A percentile compares a stretch with the other conserved stretches of the same genome.
phyloP scores from a whole-genome alignment of 306 rosid genomes.

The Glycyrrhiza uralensis region DNA sequence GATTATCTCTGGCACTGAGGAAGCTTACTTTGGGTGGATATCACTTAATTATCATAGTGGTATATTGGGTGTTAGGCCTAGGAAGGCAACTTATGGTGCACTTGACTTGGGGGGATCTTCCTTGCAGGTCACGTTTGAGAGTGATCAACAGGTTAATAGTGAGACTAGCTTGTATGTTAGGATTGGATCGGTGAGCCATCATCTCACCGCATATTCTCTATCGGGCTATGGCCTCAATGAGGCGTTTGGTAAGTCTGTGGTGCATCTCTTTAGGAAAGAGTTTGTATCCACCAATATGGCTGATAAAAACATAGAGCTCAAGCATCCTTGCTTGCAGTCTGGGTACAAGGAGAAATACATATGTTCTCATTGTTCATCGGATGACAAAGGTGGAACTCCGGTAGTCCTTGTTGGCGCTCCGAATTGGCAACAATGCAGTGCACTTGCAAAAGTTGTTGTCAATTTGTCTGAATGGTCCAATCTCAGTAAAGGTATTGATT shows the following conservation, averaged over 20 bases:
- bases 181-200: slow-evolving; percentile 80
- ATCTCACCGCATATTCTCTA: slow-evolving; percentile 88
- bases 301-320: slow-evolving; percentile 47
- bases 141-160: slow-evolving; percentile 49
- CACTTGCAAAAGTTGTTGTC: slow-evolving; percentile 66
- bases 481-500: slow-evolving; percentile 57
- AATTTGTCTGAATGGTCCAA: slow-evolving; percentile 87
- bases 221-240: slow-evolving; percentile 84
- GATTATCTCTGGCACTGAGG: slow-evolving; percentile 79
- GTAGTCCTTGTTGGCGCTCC: slow-evolving; percentile 75
- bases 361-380: slow-evolving; percentile 58
- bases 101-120: slow-evolving; percentile 97
- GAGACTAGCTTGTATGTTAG: slow-evolving; percentile 67
- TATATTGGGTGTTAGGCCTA: slow-evolving; percentile 62
- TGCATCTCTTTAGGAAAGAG: slow-evolving; percentile 49
- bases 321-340: slow-evolving; percentile 90
- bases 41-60: slow-evolving; percentile 74
- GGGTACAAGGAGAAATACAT: slow-evolving; percentile 66
- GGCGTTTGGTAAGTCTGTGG: slow-evolving; percentile 86
- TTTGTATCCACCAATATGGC: slow-evolving; percentile 29
- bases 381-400: slow-evolving; percentile 34
- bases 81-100: slow-evolving; percentile 79
- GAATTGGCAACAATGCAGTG: slow-evolving; percentile 76
- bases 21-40: slow-evolving; percentile 95
- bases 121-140: slow-evolving; percentile 93